Conservation (phyloP, 805 yeast species). For the Peterozyma toletana region DNA sequence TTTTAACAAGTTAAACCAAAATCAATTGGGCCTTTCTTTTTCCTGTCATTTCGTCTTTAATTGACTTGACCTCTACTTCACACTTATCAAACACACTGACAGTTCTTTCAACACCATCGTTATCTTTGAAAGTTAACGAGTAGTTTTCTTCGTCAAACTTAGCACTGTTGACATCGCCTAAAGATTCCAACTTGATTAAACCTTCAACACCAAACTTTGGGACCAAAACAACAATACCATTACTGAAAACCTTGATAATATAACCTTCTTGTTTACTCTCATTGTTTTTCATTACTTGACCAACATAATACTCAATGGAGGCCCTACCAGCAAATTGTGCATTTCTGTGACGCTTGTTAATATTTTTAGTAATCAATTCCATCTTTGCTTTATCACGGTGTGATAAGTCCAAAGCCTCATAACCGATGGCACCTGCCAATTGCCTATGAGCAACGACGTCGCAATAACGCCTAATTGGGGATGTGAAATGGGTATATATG, state of each 20-base stretch:
- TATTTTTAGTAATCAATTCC: slow-evolving; percentile 83
- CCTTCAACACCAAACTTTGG: slow-evolving; percentile 97
- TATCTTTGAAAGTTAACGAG: slow-evolving; percentile 51
- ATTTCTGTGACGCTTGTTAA: slow-evolving; percentile 90
- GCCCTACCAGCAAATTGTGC: slow-evolving; percentile 99
- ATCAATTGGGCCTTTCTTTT: slow-evolving; percentile 84
- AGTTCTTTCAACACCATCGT: slow-evolving; percentile 32
- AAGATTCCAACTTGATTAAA: slow-evolving; percentile 70
- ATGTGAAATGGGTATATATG: slow-evolving; percentile 96
- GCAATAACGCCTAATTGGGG: slow-evolving; percentile 97
- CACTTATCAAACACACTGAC: slow-evolving; percentile 76
- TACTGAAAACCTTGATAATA: slow-evolving; percentile 84
- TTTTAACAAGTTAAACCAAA: slow-evolving; percentile 29
- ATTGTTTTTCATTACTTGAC: slow-evolving; percentile 89
- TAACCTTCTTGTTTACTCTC: slow-evolving; percentile 83
- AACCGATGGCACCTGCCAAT: slow-evolving; percentile 95
- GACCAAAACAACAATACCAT: slow-evolving; percentile 90
- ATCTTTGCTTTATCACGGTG: slow-evolving; percentile 87
- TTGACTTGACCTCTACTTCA: slow-evolving; percentile 72
- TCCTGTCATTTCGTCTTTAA: slow-evolving; percentile 81
- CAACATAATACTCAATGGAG: slow-evolving; percentile 94
- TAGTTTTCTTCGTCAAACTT: slow-evolving; percentile 73
- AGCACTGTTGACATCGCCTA: slow-evolving; percentile 59
- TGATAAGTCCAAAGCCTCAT: slow-evolving; percentile 72
- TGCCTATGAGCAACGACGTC: slow-evolving; percentile 97